A percentile compares a stretch with the other conserved stretches of the same genome.
These are phyloP conservation scores for Grosmannia serpens DNA, from an alignment of 2,329 filamentous ascomycete genomes.

Conservation along the genomic window DNA sequence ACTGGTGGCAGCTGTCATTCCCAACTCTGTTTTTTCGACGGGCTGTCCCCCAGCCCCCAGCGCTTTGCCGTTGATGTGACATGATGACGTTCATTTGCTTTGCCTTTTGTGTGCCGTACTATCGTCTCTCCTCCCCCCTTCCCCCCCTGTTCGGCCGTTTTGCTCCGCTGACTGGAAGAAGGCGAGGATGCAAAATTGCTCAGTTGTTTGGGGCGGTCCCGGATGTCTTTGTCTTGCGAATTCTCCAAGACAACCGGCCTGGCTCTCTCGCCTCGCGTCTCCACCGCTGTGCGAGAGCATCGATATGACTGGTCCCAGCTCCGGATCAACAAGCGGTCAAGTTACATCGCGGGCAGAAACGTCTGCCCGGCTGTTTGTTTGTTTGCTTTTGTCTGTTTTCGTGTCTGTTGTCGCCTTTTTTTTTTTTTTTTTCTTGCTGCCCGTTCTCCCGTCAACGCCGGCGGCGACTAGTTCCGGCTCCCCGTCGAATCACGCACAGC, in stretches of 20 bases:
- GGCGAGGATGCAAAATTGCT: neutral
- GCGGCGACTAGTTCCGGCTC: neutral
- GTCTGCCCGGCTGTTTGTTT: no score
- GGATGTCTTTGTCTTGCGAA: neutral
- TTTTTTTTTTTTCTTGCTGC: neutral
- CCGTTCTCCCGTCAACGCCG: neutral
- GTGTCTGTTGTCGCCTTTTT: neutral
- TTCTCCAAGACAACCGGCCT: neutral
- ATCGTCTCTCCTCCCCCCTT: neutral
- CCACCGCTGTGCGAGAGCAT: neutral
- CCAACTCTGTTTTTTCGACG: neutral
- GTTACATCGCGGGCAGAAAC: neutral
- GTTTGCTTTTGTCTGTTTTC: neutral
- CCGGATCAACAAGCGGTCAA: neutral
- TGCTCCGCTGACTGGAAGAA: neutral
- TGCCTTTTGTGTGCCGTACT: neutral
- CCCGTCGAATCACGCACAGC: neutral
- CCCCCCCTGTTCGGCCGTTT: neutral
- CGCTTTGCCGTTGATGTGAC: neutral
- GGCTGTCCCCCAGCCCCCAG: neutral
- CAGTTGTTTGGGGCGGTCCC: no score
- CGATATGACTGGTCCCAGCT: neutral
- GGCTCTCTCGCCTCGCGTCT: neutral
- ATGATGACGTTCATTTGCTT: neutral
- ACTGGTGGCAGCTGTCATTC: neutral